Base-by-base conservation (phyloP, 306 rosid genomes). In the Carpinus fangiana region DNA sequence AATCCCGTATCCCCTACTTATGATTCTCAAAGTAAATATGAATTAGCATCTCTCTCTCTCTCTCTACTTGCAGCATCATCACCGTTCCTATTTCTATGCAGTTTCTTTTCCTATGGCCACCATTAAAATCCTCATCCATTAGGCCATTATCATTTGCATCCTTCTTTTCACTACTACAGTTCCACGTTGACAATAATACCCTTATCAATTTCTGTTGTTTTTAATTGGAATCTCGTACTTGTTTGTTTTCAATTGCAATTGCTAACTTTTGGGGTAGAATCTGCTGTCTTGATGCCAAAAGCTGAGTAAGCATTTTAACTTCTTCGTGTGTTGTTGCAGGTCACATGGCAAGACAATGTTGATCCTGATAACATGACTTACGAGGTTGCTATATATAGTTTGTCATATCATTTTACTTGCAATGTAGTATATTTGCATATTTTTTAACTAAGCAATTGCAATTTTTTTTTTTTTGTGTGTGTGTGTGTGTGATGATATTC, bases 311-410 rank as follows among this genome's bases (percentile, higher is more conserved):
- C 60, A 34, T 55, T 67, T 81, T 74, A 76, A 65, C 73, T 2
- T 57, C 73, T 61, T 8, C 62, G 61, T 86, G 67, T 81, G 60
- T 73, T 61, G 62, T 60, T 79, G 82, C 93, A 90, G 98, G 90
- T 79, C 68, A 53, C 73, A 71, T 94, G 96, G 97, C 97, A 94
- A 82, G 98, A 90, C 80, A 80, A 82, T 60, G 80, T 92, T 43
- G 97, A 92, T 87, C 97, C 92, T 16, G 98, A 94, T 84, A 88
- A 83, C 83, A 92, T 94, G 98, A 94, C 97, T 46, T 94, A 94
- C 70, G 96, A 94, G 98, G 97, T 94, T 72, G 47, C 84, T 61
- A 26, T 43, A 55, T 60, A 34, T 61, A 53, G 76, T 50, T 83
- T 73, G 70, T 66, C 61, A 12, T 38, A 38, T 64, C 1, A 64